Evolutionary conservation across 2,329 filamentous ascomycete genomes (phyloP).

Genomic region (Alternaria infectoria): DNA sequence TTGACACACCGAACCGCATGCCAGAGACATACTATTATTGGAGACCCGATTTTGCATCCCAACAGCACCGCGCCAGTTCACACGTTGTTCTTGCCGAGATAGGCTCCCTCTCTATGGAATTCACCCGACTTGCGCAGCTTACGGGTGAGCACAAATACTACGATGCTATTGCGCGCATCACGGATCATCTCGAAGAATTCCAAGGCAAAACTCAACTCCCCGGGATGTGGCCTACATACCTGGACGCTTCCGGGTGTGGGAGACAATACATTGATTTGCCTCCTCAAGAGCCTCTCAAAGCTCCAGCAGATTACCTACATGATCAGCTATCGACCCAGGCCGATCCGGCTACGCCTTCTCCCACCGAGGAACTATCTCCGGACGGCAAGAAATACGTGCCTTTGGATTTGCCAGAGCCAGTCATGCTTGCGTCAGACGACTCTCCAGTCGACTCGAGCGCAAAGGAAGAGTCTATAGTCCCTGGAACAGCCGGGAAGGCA

Average conservation of each 20-base stretch:
- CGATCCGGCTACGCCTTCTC: conserved; percentile 12
- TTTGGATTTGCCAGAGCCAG: conserved; percentile 36
- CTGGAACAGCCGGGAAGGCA: conserved; percentile 16
- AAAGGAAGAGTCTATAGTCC: conserved; percentile 6
- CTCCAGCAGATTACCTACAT: conserved; percentile 14
- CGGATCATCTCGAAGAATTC: conserved; percentile 51
- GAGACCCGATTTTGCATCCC: conserved; percentile 51
- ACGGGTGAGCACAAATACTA: conserved; percentile 57
- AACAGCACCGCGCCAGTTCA: conserved; percentile 49
- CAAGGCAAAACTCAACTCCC: conserved; percentile 55
- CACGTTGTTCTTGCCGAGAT: conserved; percentile 56
- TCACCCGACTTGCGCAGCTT: conserved; percentile 55
- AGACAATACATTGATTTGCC: conserved; percentile 31
- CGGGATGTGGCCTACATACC: conserved; percentile 57
- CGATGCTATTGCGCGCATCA: conserved; percentile 56
- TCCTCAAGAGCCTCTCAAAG: conserved; percentile 29
- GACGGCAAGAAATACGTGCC: conserved; percentile 43
- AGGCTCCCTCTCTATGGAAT: conserved; percentile 57
- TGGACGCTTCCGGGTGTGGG: conserved; percentile 52
- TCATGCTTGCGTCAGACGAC: conserved; percentile 31
- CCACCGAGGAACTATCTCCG: conserved; percentile 31
- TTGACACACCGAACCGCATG: conserved; percentile 73
- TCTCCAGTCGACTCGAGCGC: conserved; percentile 7
- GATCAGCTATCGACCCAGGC: neutral
- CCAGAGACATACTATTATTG: conserved; percentile 66